These are phyloP conservation scores for Cercospora zeina DNA, from an alignment of 2,329 filamentous ascomycete genomes.

Conservation along the genomic window DNA sequence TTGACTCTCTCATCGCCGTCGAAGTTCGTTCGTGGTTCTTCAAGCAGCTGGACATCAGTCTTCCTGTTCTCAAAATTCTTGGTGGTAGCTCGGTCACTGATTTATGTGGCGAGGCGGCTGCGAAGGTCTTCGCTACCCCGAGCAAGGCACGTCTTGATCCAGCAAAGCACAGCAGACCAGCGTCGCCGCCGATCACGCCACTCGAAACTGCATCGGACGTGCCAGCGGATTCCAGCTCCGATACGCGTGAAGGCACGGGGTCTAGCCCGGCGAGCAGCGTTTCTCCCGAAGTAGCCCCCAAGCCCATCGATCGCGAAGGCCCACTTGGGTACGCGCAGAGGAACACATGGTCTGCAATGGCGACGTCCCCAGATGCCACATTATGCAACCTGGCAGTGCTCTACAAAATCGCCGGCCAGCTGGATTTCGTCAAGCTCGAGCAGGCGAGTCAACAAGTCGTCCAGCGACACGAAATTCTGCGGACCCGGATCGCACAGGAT, in stretches of 20 bases:
- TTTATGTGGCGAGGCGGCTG: constrained; percentile 11
- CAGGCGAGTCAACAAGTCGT: constrained; percentile 17
- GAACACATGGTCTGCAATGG: constrained; percentile 8
- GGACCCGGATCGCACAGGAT: constrained; percentile 13
- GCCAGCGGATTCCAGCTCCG: constrained; percentile 9
- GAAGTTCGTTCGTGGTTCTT: constrained; percentile 52
- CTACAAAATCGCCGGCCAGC: constrained; percentile 12
- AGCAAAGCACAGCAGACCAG: constrained; percentile 8
- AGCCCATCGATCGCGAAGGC: constrained; percentile 15
- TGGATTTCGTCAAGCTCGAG: constrained; percentile 18
- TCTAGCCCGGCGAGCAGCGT: constrained; percentile 16
- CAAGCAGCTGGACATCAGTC: constrained; percentile 40
- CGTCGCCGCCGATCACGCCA: constrained; percentile 3
- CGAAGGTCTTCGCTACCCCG: constrained; percentile 6
- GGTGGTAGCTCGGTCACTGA: constrained; percentile 15
- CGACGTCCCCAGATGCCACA: constrained; percentile 12
- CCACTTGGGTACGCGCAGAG: constrained; percentile 17
- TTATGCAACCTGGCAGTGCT: constrained; percentile 15
- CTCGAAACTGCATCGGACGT: constrained; percentile 10
- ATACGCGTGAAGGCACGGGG: background rate
- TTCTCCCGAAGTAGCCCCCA: constrained; percentile 1
- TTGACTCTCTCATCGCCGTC: constrained; percentile 45
- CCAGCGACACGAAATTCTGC: constrained; percentile 17
- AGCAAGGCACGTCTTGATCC: constrained; percentile 1
- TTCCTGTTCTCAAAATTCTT: constrained; percentile 21